These are phyloP conservation scores for Blastosporella zonata DNA, from an alignment of 1,284 basidiomycete genomes.

Conservation along the genomic window DNA sequence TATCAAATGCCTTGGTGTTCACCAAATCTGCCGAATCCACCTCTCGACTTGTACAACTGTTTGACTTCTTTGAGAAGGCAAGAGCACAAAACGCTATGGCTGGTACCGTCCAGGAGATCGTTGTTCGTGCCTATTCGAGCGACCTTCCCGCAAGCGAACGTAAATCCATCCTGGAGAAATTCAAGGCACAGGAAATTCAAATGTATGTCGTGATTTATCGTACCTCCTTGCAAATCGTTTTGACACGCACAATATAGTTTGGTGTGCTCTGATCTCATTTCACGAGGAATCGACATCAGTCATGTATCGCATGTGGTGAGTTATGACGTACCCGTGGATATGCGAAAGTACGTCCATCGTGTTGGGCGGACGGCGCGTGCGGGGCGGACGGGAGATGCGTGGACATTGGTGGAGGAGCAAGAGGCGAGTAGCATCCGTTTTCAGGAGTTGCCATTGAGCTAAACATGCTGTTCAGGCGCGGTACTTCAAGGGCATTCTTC, in stretches of 20 bases:
- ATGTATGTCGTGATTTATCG: constrained; percentile 52
- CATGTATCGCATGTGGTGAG: constrained; percentile 51
- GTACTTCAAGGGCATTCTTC: constrained; percentile 86
- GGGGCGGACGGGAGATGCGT: constrained; percentile 17
- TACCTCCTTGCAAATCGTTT: neutral
- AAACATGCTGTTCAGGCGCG: constrained; percentile 55
- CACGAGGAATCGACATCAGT: constrained; percentile 92
- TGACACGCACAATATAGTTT: constrained; percentile 50
- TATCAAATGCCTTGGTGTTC: constrained; percentile 84
- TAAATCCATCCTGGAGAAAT: constrained; percentile 74
- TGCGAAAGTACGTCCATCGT: constrained; percentile 75
- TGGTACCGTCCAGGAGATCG: constrained; percentile 30
- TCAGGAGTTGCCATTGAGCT: neutral
- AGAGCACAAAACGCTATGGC: constrained; percentile 12
- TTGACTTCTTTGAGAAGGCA: constrained; percentile 78
- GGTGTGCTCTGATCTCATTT: constrained; percentile 93
- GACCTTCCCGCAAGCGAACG: constrained; percentile 79
- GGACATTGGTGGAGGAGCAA: constrained; percentile 84
- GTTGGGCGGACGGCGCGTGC: constrained; percentile 19
- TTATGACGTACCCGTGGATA: constrained; percentile 83
- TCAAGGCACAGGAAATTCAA: constrained; percentile 80
- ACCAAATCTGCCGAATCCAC: constrained; percentile 96
- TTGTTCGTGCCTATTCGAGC: constrained; percentile 79
- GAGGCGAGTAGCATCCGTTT: constrained; percentile 51
- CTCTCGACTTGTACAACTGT: constrained; percentile 75